A percentile compares a stretch with the other conserved stretches of the same genome.
Conservation (phyloP, 1,284 basidiomycete genomes). For the Rhodotorula sp. region DNA sequence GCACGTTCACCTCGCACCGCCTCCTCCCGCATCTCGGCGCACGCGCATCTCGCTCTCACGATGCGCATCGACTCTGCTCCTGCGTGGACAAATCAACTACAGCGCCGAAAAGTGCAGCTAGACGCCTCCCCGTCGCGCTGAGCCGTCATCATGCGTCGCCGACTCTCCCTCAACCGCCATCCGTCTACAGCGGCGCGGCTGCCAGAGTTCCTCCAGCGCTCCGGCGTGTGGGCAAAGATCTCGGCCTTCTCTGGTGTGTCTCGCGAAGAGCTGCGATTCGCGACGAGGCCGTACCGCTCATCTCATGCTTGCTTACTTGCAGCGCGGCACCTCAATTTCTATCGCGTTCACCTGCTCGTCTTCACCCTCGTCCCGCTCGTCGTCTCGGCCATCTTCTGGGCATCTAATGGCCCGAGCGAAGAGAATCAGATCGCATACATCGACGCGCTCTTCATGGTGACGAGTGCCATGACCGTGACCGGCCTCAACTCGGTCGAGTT, state of each 20-base stretch:
- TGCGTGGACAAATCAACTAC: no score
- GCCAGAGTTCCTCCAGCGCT: slow-evolving; percentile 22
- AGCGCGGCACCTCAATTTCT: slow-evolving; percentile 39
- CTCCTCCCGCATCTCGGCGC: no score
- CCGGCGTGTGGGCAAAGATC: slow-evolving; percentile 13
- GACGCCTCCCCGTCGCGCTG: neutral
- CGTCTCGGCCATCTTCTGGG: slow-evolving; percentile 51
- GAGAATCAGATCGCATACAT: slow-evolving; percentile 48
- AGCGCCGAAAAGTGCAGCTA: neutral
- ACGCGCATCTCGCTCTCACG: no score
- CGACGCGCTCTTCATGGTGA: slow-evolving; percentile 49
- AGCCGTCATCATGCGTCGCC: slow-evolving; percentile 1
- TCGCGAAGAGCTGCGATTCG: neutral
- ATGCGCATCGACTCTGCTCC: no score
- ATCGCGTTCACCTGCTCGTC: slow-evolving; percentile 50
- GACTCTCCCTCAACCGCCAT: slow-evolving; percentile 23
- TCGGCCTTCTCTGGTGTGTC: slow-evolving; percentile 18
- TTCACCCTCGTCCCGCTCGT: slow-evolving; percentile 51
- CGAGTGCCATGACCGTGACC: slow-evolving; percentile 23
- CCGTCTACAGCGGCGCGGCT: slow-evolving; percentile 21
- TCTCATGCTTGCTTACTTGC: neutral
- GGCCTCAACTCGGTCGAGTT: slow-evolving; percentile 43
- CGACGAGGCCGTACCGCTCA: neutral
- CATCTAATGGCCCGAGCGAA: slow-evolving; percentile 46
- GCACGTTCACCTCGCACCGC: no score